Conservation (phyloP, 176 grass and related monocot species). For the Avena sativa region DNA sequence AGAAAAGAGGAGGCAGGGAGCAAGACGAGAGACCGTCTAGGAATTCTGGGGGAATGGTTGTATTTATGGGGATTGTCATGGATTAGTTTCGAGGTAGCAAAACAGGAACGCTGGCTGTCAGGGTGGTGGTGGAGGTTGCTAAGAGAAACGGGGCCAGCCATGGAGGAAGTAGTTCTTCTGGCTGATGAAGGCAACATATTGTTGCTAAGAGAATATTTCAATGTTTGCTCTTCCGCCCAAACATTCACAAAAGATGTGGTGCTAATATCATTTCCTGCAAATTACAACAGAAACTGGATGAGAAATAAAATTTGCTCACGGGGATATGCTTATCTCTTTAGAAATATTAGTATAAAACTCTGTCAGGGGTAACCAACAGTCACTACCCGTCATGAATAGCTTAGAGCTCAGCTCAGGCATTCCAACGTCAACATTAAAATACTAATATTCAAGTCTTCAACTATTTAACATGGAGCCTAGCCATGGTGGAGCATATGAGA, state of each 20-base stretch:
- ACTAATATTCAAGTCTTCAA: neutral
- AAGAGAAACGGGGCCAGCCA: constrained; percentile 9
- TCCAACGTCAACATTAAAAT: neutral
- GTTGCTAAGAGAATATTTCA: constrained; percentile 20
- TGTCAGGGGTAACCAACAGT: neutral
- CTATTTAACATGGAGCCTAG: neutral
- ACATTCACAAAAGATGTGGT: neutral
- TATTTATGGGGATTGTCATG: constrained; percentile 36
- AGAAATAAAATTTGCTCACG: constrained; percentile 14
- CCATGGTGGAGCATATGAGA: constrained; percentile 6
- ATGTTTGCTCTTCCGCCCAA: constrained; percentile 2
- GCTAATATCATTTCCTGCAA: constrained; percentile 38
- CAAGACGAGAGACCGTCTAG: constrained; percentile 37
- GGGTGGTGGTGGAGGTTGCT: constrained; percentile 32
- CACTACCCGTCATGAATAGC: neutral
- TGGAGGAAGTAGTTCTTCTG: constrained; percentile 41
- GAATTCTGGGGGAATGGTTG: constrained; percentile 26
- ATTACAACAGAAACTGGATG: neutral
- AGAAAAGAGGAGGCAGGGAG: constrained; percentile 53
- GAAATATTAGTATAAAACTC: neutral
- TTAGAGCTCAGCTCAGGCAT: constrained; percentile 12
- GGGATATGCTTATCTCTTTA: constrained; percentile 14
- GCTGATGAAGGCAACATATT: constrained; percentile 41
- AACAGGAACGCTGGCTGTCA: constrained; percentile 29
- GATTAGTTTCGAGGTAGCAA: constrained; percentile 37